These are phyloP conservation scores for Fusarium transvaalense DNA, from an alignment of 2,329 filamentous ascomycete species.

Conservation along the genomic window DNA sequence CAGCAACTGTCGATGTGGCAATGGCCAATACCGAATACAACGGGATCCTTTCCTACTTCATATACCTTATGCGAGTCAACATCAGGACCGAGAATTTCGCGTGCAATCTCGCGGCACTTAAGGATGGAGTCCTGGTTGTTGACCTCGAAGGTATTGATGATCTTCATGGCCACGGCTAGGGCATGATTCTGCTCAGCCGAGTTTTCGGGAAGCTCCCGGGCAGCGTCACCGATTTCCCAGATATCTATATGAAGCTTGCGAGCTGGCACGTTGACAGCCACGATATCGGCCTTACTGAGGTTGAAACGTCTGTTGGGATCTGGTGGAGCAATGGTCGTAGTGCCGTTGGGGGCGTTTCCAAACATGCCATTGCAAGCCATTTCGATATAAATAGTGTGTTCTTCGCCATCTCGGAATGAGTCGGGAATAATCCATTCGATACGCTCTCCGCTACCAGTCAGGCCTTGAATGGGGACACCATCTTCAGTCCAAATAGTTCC, in stretches of 20 bases:
- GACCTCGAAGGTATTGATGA: constrained; percentile 90
- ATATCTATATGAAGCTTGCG: constrained; percentile 89
- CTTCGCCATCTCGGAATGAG: constrained; percentile 83
- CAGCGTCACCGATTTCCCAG: constrained; percentile 95
- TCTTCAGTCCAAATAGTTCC: constrained; percentile 93
- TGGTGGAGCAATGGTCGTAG: constrained; percentile 85
- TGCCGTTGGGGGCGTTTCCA: constrained; percentile 86
- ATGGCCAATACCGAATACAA: constrained; percentile 92
- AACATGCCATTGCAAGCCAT: constrained; percentile 99
- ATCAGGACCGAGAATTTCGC: constrained; percentile 82
- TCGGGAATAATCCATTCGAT: constrained; percentile 92
- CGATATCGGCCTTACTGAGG: constrained; percentile 83
- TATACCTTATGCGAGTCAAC: constrained; percentile 90
- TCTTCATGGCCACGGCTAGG: constrained; percentile 83
- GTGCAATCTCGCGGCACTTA: constrained; percentile 84
- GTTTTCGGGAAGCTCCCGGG: constrained; percentile 88
- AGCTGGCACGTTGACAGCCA: constrained; percentile 88
- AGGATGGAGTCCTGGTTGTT: constrained; percentile 82
- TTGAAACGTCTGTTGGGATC: constrained; percentile 85
- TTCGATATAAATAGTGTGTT: constrained; percentile 93
- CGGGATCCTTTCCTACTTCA: constrained; percentile 75
- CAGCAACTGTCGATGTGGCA: constrained; percentile 99
- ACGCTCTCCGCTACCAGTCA: constrained; percentile 90
- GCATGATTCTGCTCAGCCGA: constrained; percentile 92
- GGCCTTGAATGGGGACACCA: constrained; percentile 89